Evolutionary conservation across 2,329 filamentous ascomycete genomes (phyloP), one percentile per base, ranked within the genome.

Genomic region (Fusarium austroafricanum): DNA sequence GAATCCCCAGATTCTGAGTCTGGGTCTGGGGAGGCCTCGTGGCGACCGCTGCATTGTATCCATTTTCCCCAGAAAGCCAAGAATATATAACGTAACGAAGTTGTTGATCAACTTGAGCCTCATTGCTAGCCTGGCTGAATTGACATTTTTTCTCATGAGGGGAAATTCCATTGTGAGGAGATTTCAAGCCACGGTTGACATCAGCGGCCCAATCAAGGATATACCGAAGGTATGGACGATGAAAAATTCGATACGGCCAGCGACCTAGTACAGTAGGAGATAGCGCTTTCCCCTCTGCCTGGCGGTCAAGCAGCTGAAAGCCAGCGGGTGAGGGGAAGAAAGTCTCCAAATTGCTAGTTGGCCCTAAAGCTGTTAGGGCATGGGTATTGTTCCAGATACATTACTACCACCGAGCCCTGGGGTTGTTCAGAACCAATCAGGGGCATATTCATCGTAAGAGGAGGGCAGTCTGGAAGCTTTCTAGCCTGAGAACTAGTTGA

Each of bases 401-500:
- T 44, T 43, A 26, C 43, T 64, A 52, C 43, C 52, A 55, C 52
- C 52, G 50, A 53, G 44, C 56, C 26, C 57, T 45, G 54, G 46
- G 55, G 49, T 28, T 45, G 29, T 46, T 46, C 39, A 43, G 8
- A 55, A 23, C 61, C 62, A 73, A 73, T 70, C 47, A 67, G 21
- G 12, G 23, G 28, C 43, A 44, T 18, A 20, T 18, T 15, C 9
- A 17, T 28, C 17, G 38, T 42, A 42, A 26, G 53, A 54, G 40
- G 44, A 45, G 55, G 61, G 51, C 46, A 69, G 57, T 70, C 71
- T 74, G 69, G 71, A 73, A 73, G 61, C 47, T 60, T 73, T 73
- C 71, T 74, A 74, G 71, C 59, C 17, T 20, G 29, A 31, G 12
- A 40, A 29, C 47, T 55, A 65, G 43, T 10, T 14, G n/a, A 18